Evolutionary conservation across 352 stramenopile species (phyloP).

Genomic region (Globisporangium lucens): DNA sequence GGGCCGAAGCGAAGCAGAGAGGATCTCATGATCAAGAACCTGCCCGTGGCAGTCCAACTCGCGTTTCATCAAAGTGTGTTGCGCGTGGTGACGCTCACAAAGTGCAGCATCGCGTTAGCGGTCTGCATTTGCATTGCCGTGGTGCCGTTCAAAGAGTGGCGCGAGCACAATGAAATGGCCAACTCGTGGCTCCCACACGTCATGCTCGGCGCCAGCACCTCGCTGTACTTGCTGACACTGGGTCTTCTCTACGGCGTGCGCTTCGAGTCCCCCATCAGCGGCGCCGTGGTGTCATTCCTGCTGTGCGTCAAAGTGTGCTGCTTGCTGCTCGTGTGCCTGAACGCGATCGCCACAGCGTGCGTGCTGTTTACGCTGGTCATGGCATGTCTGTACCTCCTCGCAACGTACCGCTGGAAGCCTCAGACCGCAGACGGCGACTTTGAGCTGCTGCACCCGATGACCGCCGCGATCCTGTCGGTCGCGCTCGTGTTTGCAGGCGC

Average conservation of each 20-base stretch:
- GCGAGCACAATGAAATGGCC: neutral
- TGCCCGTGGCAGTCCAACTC: conserved; percentile 10
- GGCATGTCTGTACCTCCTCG: neutral
- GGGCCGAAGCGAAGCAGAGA: conserved; percentile 2
- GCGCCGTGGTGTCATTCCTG: conserved; percentile 14
- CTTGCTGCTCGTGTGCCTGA: neutral
- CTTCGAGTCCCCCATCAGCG: conserved; percentile 20
- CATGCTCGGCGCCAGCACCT: neutral
- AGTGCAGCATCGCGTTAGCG: neutral
- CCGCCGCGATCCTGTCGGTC: neutral
- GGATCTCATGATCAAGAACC: conserved; percentile 14
- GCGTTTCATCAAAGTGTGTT: conserved; percentile 25
- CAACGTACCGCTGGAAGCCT: neutral
- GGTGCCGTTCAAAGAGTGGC: conserved; percentile 10
- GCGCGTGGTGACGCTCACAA: conserved; percentile 3
- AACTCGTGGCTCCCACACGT: conserved; percentile 1
- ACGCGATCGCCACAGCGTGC: neutral
- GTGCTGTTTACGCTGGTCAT: conserved; percentile 1
- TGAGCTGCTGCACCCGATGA: conserved; percentile 11
- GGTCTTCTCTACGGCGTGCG: conserved; percentile 22
- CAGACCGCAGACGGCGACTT: neutral
- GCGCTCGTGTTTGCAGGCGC: neutral
- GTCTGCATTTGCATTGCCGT: neutral
- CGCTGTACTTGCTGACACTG: conserved; percentile 16
- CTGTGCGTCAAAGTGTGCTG: conserved; percentile 11